Evolutionary conservation across 495 filamentous ascomycete species (phyloP), one percentile per base, ranked within the genome.

Genomic region (Penicillium riverlandense): DNA sequence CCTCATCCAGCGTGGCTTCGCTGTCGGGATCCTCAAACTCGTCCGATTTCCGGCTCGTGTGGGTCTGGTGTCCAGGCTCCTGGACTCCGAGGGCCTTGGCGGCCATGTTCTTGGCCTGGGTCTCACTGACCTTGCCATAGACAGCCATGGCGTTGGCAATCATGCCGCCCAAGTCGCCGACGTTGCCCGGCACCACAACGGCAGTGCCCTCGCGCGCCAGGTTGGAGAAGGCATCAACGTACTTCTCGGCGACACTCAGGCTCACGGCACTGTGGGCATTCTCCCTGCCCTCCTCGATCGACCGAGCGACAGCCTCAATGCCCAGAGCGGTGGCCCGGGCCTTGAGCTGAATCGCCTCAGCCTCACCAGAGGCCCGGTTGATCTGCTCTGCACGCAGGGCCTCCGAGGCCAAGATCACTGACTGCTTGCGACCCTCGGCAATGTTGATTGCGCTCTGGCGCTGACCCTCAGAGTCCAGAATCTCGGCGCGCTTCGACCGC

Each of bases 381-480:
- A 98, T 90, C 57, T 92, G 78, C 67, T 98, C 94, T 8, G 84
- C 77, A 42, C 79, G 80, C 58, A 91, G 59, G n/a, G 94, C 92
- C 69, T 98, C 92, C 2, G 88, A 95, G 0, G 94, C 94, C 11
- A 98, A 73, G 49, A 98, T 97, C 16, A 95, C 90, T 49, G 79
- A 85, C 74, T 96, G 92, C 69, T 98, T 98, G 61, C 85, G 74
- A 47, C 92, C 92, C 70, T 98, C 92, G 41, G 92, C 92, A 52
- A 98, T 95, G 65, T 98, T 98, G 74, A 98, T 98, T 6, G 92
- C 94, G 51, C 79, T 86, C 72, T 98, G 92, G 29, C 92, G 74
- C 66, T 97, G 94, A 52, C 92, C 92, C 48, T 98, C 92, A 2
- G 85, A 90, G 41, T 98, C 92, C 11, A 98, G 72, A 50, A 98